Evolutionary conservation across 768 basidiomycete genomes (phyloP).

Genomic region (Mycena leptocephala): DNA sequence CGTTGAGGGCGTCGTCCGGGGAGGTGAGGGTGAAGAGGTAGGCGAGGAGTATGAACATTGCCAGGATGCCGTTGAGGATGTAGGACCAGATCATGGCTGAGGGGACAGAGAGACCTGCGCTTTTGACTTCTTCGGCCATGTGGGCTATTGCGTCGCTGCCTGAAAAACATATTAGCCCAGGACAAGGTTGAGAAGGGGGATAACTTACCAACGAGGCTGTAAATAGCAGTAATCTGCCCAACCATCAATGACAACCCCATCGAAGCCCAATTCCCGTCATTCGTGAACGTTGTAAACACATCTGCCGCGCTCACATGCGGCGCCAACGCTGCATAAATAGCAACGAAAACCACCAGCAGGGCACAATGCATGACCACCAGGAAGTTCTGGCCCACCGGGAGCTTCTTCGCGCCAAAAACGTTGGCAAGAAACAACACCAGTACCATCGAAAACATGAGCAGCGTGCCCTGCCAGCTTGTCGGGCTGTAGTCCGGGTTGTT

Average conservation of each 20-base stretch:
- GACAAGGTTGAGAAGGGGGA: slow-evolving; percentile 22
- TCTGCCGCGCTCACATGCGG: slow-evolving; percentile 27
- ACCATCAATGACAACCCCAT: slow-evolving; percentile 27
- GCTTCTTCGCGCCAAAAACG: slow-evolving; percentile 29
- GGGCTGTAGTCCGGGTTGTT: slow-evolving; percentile 25
- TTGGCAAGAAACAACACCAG: slow-evolving; percentile 28
- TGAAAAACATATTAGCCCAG: slow-evolving; percentile 23
- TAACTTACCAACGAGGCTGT: slow-evolving; percentile 28
- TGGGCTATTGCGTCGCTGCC: slow-evolving; percentile 29
- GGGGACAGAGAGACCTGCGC: slow-evolving; percentile 28
- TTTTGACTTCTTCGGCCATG: slow-evolving; percentile 28
- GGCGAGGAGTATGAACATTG: slow-evolving; percentile 26
- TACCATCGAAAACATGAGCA: slow-evolving; percentile 29
- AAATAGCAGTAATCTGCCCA: slow-evolving; percentile 29
- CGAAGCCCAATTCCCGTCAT: slow-evolving; percentile 27
- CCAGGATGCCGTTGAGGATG: slow-evolving; percentile 27
- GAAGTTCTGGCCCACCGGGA: slow-evolving; percentile 27
- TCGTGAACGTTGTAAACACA: slow-evolving; percentile 29
- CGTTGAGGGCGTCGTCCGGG: slow-evolving; percentile 28
- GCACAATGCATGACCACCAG: slow-evolving; percentile 28
- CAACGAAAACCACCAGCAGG: slow-evolving; percentile 28
- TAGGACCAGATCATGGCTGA: slow-evolving; percentile 30
- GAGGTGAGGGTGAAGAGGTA: slow-evolving; percentile 29
- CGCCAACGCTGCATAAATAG: slow-evolving; percentile 25
- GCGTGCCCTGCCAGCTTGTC: slow-evolving; percentile 23